A percentile compares a stretch with the other conserved stretches of the same genome.
Evolutionary conservation across 1,284 basidiomycete genomes (phyloP).

Genomic region (Moesziomyces globuligerus): DNA sequence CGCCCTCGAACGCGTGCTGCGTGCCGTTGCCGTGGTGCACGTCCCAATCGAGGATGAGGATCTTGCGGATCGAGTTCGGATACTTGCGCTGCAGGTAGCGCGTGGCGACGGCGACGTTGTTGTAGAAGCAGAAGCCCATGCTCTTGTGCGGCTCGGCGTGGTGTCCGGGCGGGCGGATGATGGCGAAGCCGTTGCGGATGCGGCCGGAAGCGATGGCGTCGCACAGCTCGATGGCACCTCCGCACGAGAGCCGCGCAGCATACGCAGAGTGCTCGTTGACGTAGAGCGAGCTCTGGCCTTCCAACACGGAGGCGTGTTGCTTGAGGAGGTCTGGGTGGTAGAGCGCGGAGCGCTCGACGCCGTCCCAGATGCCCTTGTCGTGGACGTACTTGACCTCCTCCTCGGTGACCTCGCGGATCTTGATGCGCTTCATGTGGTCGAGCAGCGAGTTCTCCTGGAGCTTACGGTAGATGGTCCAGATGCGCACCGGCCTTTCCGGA

Average conservation of each 20-base stretch:
- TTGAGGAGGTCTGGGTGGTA: conserved; percentile 44
- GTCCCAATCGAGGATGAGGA: conserved; percentile 97
- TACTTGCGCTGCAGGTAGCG: conserved; percentile 70
- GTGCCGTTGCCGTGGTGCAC: conserved; percentile 99
- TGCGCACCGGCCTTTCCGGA: conserved; percentile 88
- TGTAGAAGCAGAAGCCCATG: conserved; percentile 99
- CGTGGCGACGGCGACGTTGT: conserved; percentile 94
- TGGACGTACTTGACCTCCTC: conserved; percentile 90
- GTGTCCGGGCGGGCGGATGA: conserved; percentile 96
- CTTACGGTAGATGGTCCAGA: conserved; percentile 77
- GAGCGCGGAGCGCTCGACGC: conserved; percentile 78
- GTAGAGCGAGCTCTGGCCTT: conserved; percentile 84
- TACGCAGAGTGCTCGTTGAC: conserved; percentile 85
- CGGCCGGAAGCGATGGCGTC: conserved; percentile 84
- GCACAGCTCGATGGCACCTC: conserved; percentile 91
- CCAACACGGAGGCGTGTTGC: conserved; percentile 76
- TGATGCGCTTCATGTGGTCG: conserved; percentile 79
- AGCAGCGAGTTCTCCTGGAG: conserved; percentile 69
- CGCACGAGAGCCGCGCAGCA: conserved; percentile 87
- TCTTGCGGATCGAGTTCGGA: conserved; percentile 74
- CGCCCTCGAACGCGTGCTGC: conserved; percentile 91
- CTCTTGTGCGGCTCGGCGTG: conserved; percentile 97
- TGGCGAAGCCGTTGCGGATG: conserved; percentile 89
- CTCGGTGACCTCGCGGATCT: conserved; percentile 77
- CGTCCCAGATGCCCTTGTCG: conserved; percentile 87